Evolutionary conservation across 2,329 filamentous ascomycete genomes (phyloP).

Genomic region (Penicillium sp.): DNA sequence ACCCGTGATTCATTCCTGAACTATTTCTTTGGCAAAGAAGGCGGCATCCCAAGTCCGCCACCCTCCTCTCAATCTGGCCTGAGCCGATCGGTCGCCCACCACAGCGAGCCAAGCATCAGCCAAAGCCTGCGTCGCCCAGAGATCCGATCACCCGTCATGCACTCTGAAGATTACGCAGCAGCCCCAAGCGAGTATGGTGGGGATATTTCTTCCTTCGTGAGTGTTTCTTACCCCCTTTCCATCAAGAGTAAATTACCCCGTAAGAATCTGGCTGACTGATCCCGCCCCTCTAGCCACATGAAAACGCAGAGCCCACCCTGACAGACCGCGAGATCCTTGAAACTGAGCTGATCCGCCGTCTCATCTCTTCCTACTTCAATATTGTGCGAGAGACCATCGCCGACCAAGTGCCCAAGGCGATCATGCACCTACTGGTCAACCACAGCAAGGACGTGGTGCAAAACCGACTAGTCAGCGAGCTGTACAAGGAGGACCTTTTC

Average conservation of each 20-base stretch:
- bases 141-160: constrained; percentile 43
- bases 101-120: constrained; percentile 76
- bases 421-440: constrained; percentile 98
- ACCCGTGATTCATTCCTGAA: constrained; percentile 91
- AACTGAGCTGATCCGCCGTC: constrained; percentile 91
- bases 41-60: constrained; percentile 54
- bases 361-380: constrained; percentile 99
- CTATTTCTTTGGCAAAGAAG: constrained; percentile 98
- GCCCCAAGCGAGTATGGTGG: constrained; percentile 39
- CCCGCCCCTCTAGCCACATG: constrained; percentile 34
- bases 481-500: constrained; percentile 91
- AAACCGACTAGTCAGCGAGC: constrained; percentile 90
- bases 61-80: constrained; percentile 43
- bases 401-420: constrained; percentile 96
- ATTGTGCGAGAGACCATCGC: constrained; percentile 98
- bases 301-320: constrained; percentile 74
- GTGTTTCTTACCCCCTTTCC: constrained; percentile 29
- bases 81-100: constrained; percentile 73
- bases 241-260: not conserved
- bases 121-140: constrained; percentile 77
- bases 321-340: constrained; percentile 96
- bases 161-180: constrained; percentile 45
- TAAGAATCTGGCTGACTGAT: not conserved
- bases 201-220: constrained; percentile 52
- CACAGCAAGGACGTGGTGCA: constrained; percentile 98